Evolutionary conservation across 495 filamentous ascomycete genomes (phyloP), one percentile per base, ranked within the genome.

Genomic region (Penicillium macrosclerotiorum): DNA sequence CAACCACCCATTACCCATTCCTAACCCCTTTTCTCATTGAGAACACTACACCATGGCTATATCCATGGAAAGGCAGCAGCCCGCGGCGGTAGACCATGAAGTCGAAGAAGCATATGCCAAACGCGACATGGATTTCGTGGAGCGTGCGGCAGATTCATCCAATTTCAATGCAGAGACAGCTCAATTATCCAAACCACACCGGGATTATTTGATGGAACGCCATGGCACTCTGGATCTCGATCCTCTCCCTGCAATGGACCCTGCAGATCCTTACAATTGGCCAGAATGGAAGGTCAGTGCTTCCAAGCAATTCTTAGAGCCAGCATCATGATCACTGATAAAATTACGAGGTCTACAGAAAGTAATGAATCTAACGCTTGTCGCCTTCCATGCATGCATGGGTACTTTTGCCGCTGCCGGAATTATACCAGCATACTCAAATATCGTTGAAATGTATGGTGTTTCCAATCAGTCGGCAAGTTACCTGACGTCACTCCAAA

Each of bases 181-280:
- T 35, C 53, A 55, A 19, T 47, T 71, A 0, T 59, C 65, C 14
- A 63, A 62, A 27, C 53, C 54, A 41, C 75, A 79, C 49, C 67
- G 68, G 14, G 73, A 77, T 22, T 80, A 75, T 60, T 58, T 80
- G 35, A 55, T 80, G 5, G 52, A 72, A 38, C 70, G 73, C 26
- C 77, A 81, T 68, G 77, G 77, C 22, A 80, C 77, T 6, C 40
- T 76, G 29, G 70, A 78, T 16, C 67, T 81, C 7, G 73, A 77
- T 47, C 77, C 78, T 7, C 55, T 81, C 5, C 78, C 78, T 11
- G 57, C 66, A 25, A 66, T 71, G 57, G 65, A 63, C 35, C 62
- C 68, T 23, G 73, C 68, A 12, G 78, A 80, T 49, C 78, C 78
- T 27, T 75, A 73, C 48, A 79, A 81, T 47, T 80, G 78, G 78